phyloP scores from a whole-genome alignment of 2,329 filamentous ascomycete species.

The Fusarium sp. region DNA sequence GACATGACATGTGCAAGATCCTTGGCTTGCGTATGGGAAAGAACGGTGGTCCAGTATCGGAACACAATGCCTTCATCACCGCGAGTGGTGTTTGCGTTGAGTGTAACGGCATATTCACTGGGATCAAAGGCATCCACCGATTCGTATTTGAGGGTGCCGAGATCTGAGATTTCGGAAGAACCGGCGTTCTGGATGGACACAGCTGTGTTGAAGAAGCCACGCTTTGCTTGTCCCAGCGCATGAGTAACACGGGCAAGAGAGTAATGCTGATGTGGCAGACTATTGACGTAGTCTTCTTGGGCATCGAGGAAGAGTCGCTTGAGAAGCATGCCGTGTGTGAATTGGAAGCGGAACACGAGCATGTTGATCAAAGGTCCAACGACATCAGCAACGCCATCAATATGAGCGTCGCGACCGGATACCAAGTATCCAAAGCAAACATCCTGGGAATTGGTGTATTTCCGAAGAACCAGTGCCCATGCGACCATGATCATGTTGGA shows the following conservation, averaged over 20 bases:
- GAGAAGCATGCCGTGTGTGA: constrained; percentile 43
- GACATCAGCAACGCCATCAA: constrained; percentile 34
- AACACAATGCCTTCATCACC: constrained; percentile 43
- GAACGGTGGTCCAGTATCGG: constrained; percentile 40
- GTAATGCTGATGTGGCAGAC: constrained; percentile 63
- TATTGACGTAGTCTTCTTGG: constrained; percentile 26
- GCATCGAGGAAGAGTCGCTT: constrained; percentile 54
- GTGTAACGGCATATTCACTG: constrained; percentile 50
- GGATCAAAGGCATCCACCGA: constrained; percentile 42
- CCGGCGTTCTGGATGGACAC: constrained; percentile 51
- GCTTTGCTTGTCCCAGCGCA: constrained; percentile 40
- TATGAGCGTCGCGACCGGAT: constrained; percentile 38
- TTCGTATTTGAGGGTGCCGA: constrained; percentile 19
- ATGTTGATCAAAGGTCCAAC: constrained; percentile 58
- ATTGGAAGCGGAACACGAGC: constrained; percentile 63
- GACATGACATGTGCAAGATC: constrained; percentile 35
- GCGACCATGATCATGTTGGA: constrained; percentile 64
- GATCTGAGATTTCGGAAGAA: neutral
- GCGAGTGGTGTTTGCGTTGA: constrained; percentile 48
- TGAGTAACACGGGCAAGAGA: constrained; percentile 61
- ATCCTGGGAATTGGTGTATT: constrained; percentile 61
- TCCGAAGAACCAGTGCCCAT: constrained; percentile 65
- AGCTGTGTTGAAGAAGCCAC: constrained; percentile 52
- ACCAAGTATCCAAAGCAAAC: constrained; percentile 62
- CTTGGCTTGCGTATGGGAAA: constrained; percentile 36